Base-by-base conservation (phyloP, 345 rosid species). In the Aquilaria malaccensis region DNA sequence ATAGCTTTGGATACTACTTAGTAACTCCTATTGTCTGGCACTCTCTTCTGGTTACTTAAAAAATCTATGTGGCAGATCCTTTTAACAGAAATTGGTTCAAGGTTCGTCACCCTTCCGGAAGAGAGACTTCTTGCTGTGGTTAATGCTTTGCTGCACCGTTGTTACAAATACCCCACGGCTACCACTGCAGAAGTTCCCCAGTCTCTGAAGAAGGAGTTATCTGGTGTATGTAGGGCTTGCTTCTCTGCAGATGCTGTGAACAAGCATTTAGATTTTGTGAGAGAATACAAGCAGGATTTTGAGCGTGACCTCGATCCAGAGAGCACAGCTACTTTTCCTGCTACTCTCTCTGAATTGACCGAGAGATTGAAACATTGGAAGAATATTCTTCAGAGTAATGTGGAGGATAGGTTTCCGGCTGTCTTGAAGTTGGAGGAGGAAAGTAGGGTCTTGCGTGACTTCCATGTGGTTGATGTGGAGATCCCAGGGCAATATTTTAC, bases 221-320 rank as follows among this genome's bases (percentile, higher is more conserved):
- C 97, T 30, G 99, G 96, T 61, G 99, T 95, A 59, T 95, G 99
- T 80, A 79, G 91, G 79, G 97, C 97, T 69, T 95, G 95, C 82
- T 95, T 95, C 77, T 95, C 96, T 29, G 97, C 97, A 45, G 96
- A 95, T 85, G 99, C 96, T 66, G 84, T 91, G 52, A 95, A 75
- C 71, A 95, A 95, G 83, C 96, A 95, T 75, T 89, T 91, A 64
- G 99, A 91, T 65, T 95, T 95, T 77, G 97, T 95, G 77, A 86
- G 84, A 77, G 99, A 95, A 67, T 95, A 91, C 77, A 95, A 95
- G 76, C 96, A 83, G 74, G 99, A 88, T 29, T 95, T 95, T 76
- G 99, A 95, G 76, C 81, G 91, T 56, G 96, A 95, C 72, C 97
- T 95, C 64, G 97, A 94, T 86, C 96, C 97, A 43, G 97, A 94